These are phyloP conservation scores for Annulohypoxylon bovei DNA, from an alignment of 495 filamentous ascomycete species.

Conservation along the genomic window DNA sequence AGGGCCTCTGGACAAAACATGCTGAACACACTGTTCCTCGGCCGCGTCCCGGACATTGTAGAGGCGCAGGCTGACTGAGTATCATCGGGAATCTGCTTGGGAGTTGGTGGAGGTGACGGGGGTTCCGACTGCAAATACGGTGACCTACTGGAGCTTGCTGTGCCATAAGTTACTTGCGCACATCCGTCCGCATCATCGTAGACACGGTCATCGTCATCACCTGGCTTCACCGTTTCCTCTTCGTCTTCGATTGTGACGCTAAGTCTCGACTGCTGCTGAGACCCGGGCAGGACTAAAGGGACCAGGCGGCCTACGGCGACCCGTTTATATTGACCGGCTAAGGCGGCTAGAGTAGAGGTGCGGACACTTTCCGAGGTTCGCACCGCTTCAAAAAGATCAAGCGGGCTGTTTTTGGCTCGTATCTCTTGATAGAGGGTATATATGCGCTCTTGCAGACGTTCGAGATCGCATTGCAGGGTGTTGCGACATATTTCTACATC, in stretches of 20 bases:
- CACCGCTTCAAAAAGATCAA: slow-evolving; percentile 47
- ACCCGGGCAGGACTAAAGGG: slow-evolving; percentile 44
- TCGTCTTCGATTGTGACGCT: slow-evolving; percentile 19
- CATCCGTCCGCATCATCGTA: slow-evolving; percentile 28
- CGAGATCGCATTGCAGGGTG: slow-evolving; percentile 38
- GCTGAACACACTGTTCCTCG: slow-evolving; percentile 54
- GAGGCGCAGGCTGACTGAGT: slow-evolving; percentile 32
- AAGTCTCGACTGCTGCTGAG: slow-evolving; percentile 30
- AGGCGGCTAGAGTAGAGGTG: slow-evolving; percentile 41
- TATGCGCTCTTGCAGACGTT: slow-evolving; percentile 42
- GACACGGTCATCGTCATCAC: slow-evolving; percentile 3
- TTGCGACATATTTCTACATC: slow-evolving; percentile 44
- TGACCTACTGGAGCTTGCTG: slow-evolving; percentile 22
- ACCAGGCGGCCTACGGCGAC: slow-evolving; percentile 50
- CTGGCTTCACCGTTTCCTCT: slow-evolving; percentile 3
- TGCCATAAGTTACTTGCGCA: slow-evolving; percentile 24
- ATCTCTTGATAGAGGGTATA: slow-evolving; percentile 34
- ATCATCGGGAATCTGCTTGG: slow-evolving; percentile 46
- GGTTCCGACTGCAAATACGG: slow-evolving; percentile 47
- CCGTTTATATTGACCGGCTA: slow-evolving; percentile 51
- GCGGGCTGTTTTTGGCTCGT: slow-evolving; percentile 19
- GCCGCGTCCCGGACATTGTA: slow-evolving; percentile 25
- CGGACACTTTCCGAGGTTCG: slow-evolving; percentile 48
- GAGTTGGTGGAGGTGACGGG: slow-evolving; percentile 52
- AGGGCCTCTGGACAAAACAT: slow-evolving; percentile 53